Evolutionary conservation across 2,329 filamentous ascomycete genomes (phyloP), one percentile per base, ranked within the genome.

Genomic region (Aschersonia sp.): DNA sequence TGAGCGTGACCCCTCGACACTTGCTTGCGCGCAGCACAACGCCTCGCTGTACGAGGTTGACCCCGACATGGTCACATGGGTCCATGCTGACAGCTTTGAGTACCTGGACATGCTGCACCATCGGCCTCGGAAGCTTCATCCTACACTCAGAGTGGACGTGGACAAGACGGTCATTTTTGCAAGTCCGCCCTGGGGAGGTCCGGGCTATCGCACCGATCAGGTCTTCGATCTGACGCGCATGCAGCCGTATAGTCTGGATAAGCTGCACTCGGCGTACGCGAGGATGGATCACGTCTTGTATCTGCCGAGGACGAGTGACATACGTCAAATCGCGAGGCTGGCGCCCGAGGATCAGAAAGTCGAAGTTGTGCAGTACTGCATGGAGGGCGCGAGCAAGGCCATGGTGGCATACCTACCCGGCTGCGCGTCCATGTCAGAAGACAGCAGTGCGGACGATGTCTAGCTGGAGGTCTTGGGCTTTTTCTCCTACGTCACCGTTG

Each of bases 21-120:
- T 98, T 5, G 82, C 83, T 44, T 98, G 94, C 65, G 92, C 89
- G 30, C 89, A 94, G 67, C 82, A 94, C 62, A 98, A 98, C 61
- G 89, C 92, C 5, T 72, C 79, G 48, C 70, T 97, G 44, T 94
- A 96, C 61, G 89, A 84, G 3, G 85, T 95, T 0, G 69, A 71
- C 3, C 76, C 82, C 45, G 80, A 60, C 9, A 50, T 78, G 58
- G 91, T 98, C 57, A 85, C 80, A 48, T 98, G 89, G 84, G 75
- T 96, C 40, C 72, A 85, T 48, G 89, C 84, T 4, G 89, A 97
- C 65, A 92, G 85, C 61, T 94, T 98, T 59, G 75, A 85, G 38
- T 79, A 81, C 45, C 65, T 94, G 30, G 64, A 72, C n/a, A 59
- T 64, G 31, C 58, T 73, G 5, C 53, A 64, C 43, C 60, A 65